These are phyloP conservation scores for Wickerhamomyces hampshirensis DNA, from an alignment of 805 yeast species.

Conservation along the genomic window DNA sequence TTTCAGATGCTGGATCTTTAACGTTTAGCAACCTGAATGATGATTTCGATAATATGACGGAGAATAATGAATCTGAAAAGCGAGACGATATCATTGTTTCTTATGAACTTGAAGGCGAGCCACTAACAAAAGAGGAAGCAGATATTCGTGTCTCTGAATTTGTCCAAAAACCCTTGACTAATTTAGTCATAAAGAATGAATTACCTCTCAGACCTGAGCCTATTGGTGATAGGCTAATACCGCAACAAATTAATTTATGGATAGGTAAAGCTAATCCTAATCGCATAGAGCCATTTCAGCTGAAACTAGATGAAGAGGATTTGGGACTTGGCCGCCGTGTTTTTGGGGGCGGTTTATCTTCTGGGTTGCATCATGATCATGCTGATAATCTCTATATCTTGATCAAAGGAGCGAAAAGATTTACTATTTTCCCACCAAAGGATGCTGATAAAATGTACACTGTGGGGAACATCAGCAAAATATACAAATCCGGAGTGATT, in stretches of 20 bases:
- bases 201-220: constrained; percentile 37
- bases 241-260: constrained; percentile 78
- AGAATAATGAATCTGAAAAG: constrained; percentile 18
- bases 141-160: constrained; percentile 42
- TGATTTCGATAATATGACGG: constrained; percentile 40
- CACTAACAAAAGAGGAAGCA: constrained; percentile 30
- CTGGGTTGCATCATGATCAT: constrained; percentile 79
- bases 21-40: constrained; percentile 43
- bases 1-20: constrained; percentile 36
- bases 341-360: constrained; percentile 57
- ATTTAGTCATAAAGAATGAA: constrained; percentile 24
- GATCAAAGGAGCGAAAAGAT: constrained; percentile 55
- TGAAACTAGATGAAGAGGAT: constrained; percentile 19
- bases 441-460: constrained; percentile 58
- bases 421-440: constrained; percentile 60
- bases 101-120: constrained; percentile 19
- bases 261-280: constrained; percentile 40
- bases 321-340: constrained; percentile 49
- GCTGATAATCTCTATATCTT: constrained; percentile 71
- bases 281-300: no score
- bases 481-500: constrained; percentile 61
- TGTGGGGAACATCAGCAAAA: constrained; percentile 51
- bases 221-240: constrained; percentile 38
- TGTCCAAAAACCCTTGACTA: constrained; percentile 59
- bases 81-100: constrained; percentile 11